Conservation (phyloP, 148 eudicot species). For the Rheum nobile region DNA sequence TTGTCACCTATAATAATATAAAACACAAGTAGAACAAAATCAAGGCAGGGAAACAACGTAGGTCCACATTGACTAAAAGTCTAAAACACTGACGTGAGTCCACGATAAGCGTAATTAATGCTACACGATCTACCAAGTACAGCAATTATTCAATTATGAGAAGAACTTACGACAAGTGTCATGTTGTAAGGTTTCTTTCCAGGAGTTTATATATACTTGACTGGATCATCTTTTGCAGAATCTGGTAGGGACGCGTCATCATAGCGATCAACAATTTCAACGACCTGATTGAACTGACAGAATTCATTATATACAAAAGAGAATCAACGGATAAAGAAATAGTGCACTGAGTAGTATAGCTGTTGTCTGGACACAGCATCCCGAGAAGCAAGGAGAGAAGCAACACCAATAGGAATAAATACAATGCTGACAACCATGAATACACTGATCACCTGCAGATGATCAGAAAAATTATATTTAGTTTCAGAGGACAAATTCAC, state of each 20-base stretch:
- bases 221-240: conserved; percentile 33
- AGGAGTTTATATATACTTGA: conserved; percentile 42
- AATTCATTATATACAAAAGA: neutral
- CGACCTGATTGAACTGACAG: conserved; percentile 41
- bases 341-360: neutral
- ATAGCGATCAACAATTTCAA: conserved; percentile 85
- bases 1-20: conserved; percentile 39
- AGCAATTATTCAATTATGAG: neutral
- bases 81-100: neutral
- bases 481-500: neutral
- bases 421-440: conserved; percentile 70
- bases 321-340: neutral
- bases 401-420: conserved; percentile 92
- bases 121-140: neutral
- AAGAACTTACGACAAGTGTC: conserved; percentile 39
- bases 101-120: neutral
- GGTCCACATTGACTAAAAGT: neutral
- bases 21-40: neutral
- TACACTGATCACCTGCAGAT: conserved; percentile 56
- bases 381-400: conserved; percentile 75
- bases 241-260: conserved; percentile 53
- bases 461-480: neutral
- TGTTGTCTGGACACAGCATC: conserved; percentile 35
- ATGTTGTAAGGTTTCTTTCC: conserved; percentile 51
- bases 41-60: neutral